These are phyloP conservation scores for Yarrowia sp. DNA, from an alignment of 805 yeast species.

Conservation along the genomic window DNA sequence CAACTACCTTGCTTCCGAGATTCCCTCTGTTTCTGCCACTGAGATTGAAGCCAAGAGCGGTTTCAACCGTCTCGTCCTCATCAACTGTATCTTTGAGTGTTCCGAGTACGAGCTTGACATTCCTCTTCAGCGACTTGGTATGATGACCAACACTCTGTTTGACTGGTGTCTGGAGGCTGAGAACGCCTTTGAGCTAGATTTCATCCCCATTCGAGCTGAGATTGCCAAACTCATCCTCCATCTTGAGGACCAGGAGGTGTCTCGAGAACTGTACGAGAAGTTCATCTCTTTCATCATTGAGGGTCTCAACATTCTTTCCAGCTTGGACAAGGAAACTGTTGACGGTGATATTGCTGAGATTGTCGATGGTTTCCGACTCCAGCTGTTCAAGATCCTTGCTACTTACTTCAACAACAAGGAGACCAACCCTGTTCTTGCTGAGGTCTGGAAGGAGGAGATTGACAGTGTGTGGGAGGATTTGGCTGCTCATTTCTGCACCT, in stretches of 20 bases:
- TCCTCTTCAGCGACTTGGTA: conserved; percentile 67
- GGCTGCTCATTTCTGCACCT: conserved; percentile 18
- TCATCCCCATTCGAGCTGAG: conserved; percentile 59
- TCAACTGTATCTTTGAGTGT: conserved; percentile 16
- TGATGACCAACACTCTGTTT: conserved; percentile 62
- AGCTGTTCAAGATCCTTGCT: conserved; percentile 34
- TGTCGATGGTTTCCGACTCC: conserved; percentile 36
- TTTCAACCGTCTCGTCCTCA: conserved; percentile 23
- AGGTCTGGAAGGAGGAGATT: conserved; percentile 33
- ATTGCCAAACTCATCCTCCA: conserved; percentile 56
- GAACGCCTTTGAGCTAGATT: conserved; percentile 63
- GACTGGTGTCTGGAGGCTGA: conserved; percentile 67
- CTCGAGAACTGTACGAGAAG: conserved; percentile 32
- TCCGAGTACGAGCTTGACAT: conserved; percentile 46
- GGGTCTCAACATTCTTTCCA: conserved; percentile 31
- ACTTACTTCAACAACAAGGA: conserved; percentile 39
- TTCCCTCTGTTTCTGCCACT: conserved; percentile 28
- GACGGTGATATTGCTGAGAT: conserved; percentile 31
- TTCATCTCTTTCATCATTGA: conserved; percentile 17
- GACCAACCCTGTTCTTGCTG: conserved; percentile 22
- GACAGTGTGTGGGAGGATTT: conserved; percentile 37
- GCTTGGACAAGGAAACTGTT: conserved; percentile 17
- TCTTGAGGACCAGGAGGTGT: conserved; percentile 20
- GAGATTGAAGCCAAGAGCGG: conserved; percentile 27
- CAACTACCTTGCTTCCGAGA: conserved; percentile 35